Base-by-base conservation (phyloP, 23 red algal genomes). In the Pyropia yezoensis region DNA sequence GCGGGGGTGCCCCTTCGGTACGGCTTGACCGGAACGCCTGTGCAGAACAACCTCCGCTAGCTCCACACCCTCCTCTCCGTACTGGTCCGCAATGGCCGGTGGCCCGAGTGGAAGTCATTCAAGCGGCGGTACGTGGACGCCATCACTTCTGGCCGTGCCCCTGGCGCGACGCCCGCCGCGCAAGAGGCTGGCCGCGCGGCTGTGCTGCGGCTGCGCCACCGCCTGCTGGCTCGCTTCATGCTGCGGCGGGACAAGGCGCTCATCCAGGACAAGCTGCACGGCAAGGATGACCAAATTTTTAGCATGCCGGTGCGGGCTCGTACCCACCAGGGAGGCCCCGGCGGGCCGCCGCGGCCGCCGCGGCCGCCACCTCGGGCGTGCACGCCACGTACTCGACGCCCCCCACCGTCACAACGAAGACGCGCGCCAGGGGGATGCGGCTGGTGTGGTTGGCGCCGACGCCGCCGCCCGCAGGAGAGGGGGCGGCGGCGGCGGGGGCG, bases 21-120 rank as follows among this genome's bases (percentile, higher is more conserved):
- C 63, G 76, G 83, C 47, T 65, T 96, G 18, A 89, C 91, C 12
- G 91, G 91, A n/a, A 96, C 91, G 53, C 83, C 91, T 3, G 71
- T 96, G 29, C 91, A 96, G 62, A 96, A 96, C 64, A 61, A 62
- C 12, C 67, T 96, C 2, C 81, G 61, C 63, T 83, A 96, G 52
- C 39, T 88, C 2, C 82, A 70, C 65, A 72, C 70, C 33, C 55
- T 92, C 11, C 60, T 84, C 61, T 74, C 67, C 22, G 63, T 83
- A 9, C 63, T 83, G 3, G 79, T 92, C n/a, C 78, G 76, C 14
- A 45, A 82, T 50, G 45, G 56, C 27, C 53, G 55, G 12, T 84
- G 66, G 62, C 75, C 78, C 27, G 30, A 54, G 21, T 55, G 76
- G 18, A 65, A 19, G 7, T 54, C 54, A 19, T 92, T 83, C 50